These are phyloP conservation scores for Paratrypanosoma confusum DNA, from an alignment of 208 protist genomes.

Conservation along the genomic window DNA sequence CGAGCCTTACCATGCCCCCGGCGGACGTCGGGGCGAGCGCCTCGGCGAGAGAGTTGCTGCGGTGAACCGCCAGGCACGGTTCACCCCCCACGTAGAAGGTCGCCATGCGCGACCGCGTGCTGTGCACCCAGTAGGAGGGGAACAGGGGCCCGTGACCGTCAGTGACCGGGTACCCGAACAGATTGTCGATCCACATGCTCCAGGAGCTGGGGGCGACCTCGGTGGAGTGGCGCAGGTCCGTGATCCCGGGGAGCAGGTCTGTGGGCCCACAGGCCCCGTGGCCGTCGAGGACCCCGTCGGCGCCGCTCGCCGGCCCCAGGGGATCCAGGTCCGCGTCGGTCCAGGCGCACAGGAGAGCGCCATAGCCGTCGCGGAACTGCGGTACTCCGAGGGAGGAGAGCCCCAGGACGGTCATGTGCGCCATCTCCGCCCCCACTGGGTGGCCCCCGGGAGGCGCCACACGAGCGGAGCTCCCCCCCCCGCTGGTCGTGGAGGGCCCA, in stretches of 20 bases:
- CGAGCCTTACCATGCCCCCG: constrained; percentile 17
- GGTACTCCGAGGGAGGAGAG: constrained; percentile 32
- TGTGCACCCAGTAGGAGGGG: constrained; percentile 38
- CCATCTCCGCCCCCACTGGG: constrained; percentile 14
- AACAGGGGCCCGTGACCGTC: constrained; percentile 10
- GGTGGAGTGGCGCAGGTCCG: constrained; percentile 10
- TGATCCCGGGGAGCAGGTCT: constrained; percentile 17
- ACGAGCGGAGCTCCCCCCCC: neutral
- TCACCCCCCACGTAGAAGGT: constrained; percentile 34
- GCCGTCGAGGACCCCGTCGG: neutral
- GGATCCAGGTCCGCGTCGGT: no score
- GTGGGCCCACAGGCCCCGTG: no score
- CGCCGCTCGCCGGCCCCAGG: constrained; percentile 3
- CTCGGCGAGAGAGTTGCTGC: constrained; percentile 13
- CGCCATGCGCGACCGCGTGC: neutral
- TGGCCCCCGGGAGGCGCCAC: neutral
- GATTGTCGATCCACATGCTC: constrained; percentile 17
- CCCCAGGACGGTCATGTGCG: constrained; percentile 24
- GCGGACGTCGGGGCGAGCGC: constrained; percentile 15
- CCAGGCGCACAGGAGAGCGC: constrained; percentile 23
- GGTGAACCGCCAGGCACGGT: constrained; percentile 12
- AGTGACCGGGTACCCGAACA: neutral
- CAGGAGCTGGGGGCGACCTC: constrained; percentile 6
- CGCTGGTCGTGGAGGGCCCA: neutral
- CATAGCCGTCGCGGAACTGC: constrained; percentile 32